Evolutionary conservation across 306 rosid species (phyloP).

Genomic region (Quercus berberidifolia): DNA sequence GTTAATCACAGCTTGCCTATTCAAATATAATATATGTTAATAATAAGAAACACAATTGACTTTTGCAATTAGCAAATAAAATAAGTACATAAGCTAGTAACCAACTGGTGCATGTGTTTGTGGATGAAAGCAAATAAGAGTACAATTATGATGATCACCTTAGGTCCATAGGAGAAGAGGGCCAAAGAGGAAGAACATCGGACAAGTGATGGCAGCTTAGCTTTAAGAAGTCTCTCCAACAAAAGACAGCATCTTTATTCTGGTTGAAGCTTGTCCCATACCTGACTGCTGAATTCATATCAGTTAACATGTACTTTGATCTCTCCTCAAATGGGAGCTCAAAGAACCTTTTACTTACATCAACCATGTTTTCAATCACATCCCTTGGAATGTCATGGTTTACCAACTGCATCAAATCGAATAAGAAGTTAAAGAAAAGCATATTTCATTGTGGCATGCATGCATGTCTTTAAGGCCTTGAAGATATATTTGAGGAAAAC

Average conservation of each 20-base stretch:
- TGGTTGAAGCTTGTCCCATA: constrained; percentile 86
- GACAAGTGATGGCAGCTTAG: constrained; percentile 59
- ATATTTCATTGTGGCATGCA: background rate
- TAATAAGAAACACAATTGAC: background rate
- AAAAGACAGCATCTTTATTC: constrained; percentile 61
- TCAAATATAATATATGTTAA: background rate
- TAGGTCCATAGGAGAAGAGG: constrained; percentile 62
- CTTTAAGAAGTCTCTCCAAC: constrained; percentile 93
- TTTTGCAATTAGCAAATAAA: background rate
- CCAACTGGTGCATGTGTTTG: background rate
- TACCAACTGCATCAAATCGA: constrained; percentile 42
- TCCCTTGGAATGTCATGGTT: constrained; percentile 68
- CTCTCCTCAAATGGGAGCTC: constrained; percentile 80
- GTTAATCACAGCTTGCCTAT: constrained; percentile 52
- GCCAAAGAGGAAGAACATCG: constrained; percentile 68
- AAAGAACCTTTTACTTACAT: constrained; percentile 56
- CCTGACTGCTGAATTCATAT: constrained; percentile 59
- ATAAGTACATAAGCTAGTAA: too few relatives aligned
- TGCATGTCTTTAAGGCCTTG: too few relatives aligned
- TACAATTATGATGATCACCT: constrained; percentile 30
- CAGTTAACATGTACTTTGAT: constrained; percentile 62
- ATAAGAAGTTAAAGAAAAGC: background rate
- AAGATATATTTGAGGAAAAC: too few relatives aligned
- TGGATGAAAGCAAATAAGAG: too few relatives aligned
- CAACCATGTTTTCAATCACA: constrained; percentile 46